These are phyloP conservation scores for Chaetomium tenue DNA, from an alignment of 495 filamentous ascomycete species.

Conservation along the genomic window DNA sequence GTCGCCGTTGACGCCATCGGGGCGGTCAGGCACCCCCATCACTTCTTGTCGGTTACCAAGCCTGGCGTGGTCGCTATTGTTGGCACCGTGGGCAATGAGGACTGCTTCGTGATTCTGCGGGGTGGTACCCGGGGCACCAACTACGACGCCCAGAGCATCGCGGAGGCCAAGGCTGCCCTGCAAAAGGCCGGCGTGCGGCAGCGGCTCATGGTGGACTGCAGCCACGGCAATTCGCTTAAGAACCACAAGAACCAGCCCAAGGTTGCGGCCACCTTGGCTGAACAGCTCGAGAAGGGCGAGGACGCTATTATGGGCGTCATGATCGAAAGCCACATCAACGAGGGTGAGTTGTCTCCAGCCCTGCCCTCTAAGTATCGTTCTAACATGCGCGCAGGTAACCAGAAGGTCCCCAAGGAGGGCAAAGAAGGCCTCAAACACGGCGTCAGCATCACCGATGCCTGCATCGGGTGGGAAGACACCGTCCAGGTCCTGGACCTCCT, in stretches of 20 bases:
- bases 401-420: constrained; percentile 90
- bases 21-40: constrained; percentile 86
- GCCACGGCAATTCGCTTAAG: constrained; percentile 93
- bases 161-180: constrained; percentile 38
- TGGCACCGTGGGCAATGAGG: constrained; percentile 91
- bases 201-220: constrained; percentile 96
- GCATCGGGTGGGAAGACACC: constrained; percentile 95
- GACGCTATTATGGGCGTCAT: constrained; percentile 93
- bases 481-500: constrained; percentile 72
- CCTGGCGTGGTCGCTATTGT: constrained; percentile 95
- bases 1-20: constrained; percentile 97
- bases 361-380: constrained; percentile 14
- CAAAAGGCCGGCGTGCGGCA: constrained; percentile 46
- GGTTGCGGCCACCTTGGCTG: constrained; percentile 76
- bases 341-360: constrained; percentile 55
- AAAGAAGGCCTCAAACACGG: constrained; percentile 88
- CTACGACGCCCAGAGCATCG: constrained; percentile 82
- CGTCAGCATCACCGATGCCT: constrained; percentile 96
- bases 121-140: constrained; percentile 94
- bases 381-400: constrained; percentile 58
- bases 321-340: constrained; percentile 97
- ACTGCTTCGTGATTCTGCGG: constrained; percentile 96
- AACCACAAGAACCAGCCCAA: constrained; percentile 97
- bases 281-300: constrained; percentile 84
- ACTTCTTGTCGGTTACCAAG: constrained; percentile 98